Percentiles rank a stretch among this genome's conserved stretches.
These are phyloP conservation scores for Eustoma russellianum DNA, from an alignment of 257 asterid species.

Conservation along the genomic window DNA sequence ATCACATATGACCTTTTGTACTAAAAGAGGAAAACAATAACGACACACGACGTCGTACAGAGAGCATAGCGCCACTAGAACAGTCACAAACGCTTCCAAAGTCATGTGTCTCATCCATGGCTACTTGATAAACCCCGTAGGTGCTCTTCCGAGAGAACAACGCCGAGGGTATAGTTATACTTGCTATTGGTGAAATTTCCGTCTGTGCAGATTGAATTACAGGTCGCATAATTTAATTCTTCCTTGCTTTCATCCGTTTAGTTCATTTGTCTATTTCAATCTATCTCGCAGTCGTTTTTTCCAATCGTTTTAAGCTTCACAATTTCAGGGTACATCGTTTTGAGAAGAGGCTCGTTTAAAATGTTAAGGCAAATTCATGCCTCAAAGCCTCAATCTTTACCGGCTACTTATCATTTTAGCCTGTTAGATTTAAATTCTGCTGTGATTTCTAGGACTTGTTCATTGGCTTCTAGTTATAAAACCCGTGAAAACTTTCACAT, in stretches of 20 bases:
- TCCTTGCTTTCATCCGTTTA: neutral
- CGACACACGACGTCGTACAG: no score
- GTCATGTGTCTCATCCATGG: neutral
- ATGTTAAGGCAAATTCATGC: slow-evolving; percentile 33
- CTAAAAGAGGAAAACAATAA: no score
- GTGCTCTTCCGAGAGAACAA: neutral
- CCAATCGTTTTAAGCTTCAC: neutral
- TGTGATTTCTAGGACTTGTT: slow-evolving; percentile 8
- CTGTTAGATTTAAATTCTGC: neutral
- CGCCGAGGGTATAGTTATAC: neutral
- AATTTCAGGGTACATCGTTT: slow-evolving; percentile 8
- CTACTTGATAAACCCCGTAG: slow-evolving; percentile 8
- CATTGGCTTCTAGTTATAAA: slow-evolving; percentile 15
- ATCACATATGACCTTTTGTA: no score
- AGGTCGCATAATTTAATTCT: neutral
- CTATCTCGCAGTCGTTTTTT: neutral
- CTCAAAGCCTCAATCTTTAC: slow-evolving; percentile 27
- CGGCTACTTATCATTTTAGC: slow-evolving; percentile 22
- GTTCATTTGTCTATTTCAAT: neutral
- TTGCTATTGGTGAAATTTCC: neutral
- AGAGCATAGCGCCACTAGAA: no score
- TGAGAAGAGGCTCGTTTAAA: slow-evolving; percentile 21
- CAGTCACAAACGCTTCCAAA: no score
- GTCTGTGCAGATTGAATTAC: neutral
- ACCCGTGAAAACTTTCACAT: slow-evolving; percentile 11